These are phyloP conservation scores for Aspergillus kassunensis DNA, from an alignment of 495 filamentous ascomycete genomes.

Conservation along the genomic window DNA sequence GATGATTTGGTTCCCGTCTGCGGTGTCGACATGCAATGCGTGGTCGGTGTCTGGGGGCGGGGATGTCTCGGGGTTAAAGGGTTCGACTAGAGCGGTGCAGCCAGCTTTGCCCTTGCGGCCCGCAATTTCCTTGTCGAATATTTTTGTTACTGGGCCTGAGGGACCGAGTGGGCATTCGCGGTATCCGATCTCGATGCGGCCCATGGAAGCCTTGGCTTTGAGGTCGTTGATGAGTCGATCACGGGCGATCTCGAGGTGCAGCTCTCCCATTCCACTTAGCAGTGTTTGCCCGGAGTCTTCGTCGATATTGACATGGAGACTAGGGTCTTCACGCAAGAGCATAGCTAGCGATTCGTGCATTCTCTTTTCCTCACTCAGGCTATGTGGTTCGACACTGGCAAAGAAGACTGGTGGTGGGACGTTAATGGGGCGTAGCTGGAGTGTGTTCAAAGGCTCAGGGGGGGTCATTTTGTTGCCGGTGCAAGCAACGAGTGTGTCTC, in stretches of 20 bases:
- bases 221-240: conserved; percentile 85
- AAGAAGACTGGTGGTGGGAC: conserved; percentile 96
- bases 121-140: conserved; percentile 74
- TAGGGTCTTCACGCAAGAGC: conserved; percentile 88
- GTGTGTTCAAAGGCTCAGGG: conserved; percentile 62
- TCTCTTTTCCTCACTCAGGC: conserved; percentile 69
- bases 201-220: conserved; percentile 84
- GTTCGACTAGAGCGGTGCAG: conserved; percentile 64
- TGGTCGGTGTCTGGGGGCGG: conserved; percentile 19
- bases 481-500: conserved; percentile 83
- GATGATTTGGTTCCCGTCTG: conserved; percentile 58
- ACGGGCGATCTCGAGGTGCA: conserved; percentile 94
- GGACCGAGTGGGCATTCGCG: conserved; percentile 65
- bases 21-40: conserved; percentile 26
- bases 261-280: conserved; percentile 91
- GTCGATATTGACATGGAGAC: conserved; percentile 77
- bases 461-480: conserved; percentile 56
- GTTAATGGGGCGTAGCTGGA: conserved; percentile 84
- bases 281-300: conserved; percentile 92
- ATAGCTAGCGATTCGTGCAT: conserved; percentile 71
- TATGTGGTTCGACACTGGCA: conserved; percentile 83
- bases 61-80: conserved; percentile 40
- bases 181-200: conserved; percentile 94
- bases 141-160: conserved; percentile 50
- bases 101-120: conserved; percentile 75